Evolutionary conservation across 257 asterid species (phyloP), one percentile per base, ranked within the genome.

Genomic region (Agastache rugosa): DNA sequence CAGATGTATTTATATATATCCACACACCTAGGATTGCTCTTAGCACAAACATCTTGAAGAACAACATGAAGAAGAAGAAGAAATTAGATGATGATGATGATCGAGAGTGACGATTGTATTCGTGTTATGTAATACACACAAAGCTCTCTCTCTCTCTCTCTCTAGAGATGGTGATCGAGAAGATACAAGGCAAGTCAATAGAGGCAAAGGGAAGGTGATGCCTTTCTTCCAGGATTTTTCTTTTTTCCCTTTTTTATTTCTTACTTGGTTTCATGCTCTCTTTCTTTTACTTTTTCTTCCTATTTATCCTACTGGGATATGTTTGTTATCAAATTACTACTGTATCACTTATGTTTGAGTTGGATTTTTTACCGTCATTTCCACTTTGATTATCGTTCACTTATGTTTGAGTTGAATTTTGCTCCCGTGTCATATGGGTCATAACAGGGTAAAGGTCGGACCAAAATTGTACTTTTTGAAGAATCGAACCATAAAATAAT

Each of bases 171-270:
- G 17, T 6, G 42, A 7, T 37, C 11, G 14, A 67, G 61, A 67
- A 69, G 63, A 47, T 50, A 22, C 69, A 53, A 58, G 85, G 85
- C 85, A 78, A 82, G 85, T 82, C 85, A 41, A 47, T 34, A 65
- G 54, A 75, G 85, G 85, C 85, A 82, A 82, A 82, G 85, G 83
- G 85, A 82, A 82, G 85, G 85, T 67, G 64, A 82, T 62, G 85
- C 85, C 85, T 82, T 82, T 82, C 85, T 78, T 82, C 85, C 85
- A 82, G 85, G 31, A 9, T 63, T 55, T 74, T 74, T 66, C 37
- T 31, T 31, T 31, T 31, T 31, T 7, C 37, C 6, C 37, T 31
- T 31, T n/a, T 31, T 5, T 31, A 31, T 31, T 31, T 0, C 37
- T 3, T 31, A 31, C 37, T 31, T 31, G 5, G 3, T 16, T 59